Evolutionary conservation across 371 early-diverging fungal species (phyloP), one percentile per base, ranked within the genome.

Genomic region (Dichotomocladium elegans): DNA sequence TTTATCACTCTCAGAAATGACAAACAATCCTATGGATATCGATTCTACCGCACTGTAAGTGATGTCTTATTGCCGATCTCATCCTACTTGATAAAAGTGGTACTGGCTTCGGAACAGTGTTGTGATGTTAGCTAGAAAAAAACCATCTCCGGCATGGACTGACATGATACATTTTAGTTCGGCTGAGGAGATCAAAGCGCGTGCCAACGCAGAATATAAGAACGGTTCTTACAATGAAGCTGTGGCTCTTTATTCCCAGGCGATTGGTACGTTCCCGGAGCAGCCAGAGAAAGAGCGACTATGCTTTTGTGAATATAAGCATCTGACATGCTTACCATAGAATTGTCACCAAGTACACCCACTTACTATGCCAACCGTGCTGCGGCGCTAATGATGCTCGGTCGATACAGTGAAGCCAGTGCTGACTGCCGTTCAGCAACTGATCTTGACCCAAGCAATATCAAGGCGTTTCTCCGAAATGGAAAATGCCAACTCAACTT

Each of bases 301-400:
- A n/a, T n/a, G n/a, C n/a, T n/a, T n/a, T n/a, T n/a, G n/a, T n/a
- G n/a, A n/a, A n/a, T n/a, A n/a, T 21, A 37, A 33, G 10, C 34
- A 2, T 17, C 8, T 17, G 37, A 15, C 21, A 37, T 37, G n/a
- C n/a, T n/a, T n/a, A n/a, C n/a, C n/a, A n/a, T 60, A 68, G 80
- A 85, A 37, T 56, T 83, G 26, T 79, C 84, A 19, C 85, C 88
- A 15, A 57, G 70, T 17, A 79, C 78, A 12, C 62, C 88, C 3
- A 90, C 85, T 1, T 88, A 84, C 58, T 89, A 87, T 62, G 76
- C 80, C 48, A 93, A 95, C 68, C 79, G 94, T 46, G 87, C 93
- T 10, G 92, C 93, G 15, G 91, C 91, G 15, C 68, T 79, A 25
- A 79, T 84, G 57, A 91, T 91, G 88, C 63, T 85, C 41, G 79